Conservation (phyloP, 208 protist genomes). For the Leishmania aethiopica region DNA sequence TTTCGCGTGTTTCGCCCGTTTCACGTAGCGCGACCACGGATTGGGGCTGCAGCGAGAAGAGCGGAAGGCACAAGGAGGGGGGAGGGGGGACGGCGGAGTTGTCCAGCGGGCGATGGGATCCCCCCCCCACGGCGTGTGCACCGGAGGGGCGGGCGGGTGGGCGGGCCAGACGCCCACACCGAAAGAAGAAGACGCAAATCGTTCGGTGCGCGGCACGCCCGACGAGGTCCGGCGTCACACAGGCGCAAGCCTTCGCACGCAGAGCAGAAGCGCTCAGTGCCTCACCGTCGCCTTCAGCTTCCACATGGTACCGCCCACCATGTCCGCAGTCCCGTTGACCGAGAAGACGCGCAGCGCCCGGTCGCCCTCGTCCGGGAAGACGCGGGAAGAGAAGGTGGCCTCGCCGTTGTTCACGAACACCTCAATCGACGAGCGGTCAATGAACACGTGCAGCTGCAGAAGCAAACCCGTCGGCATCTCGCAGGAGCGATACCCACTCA, state of each 20-base stretch:
- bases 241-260: background rate
- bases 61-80: background rate
- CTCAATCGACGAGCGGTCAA: constrained; percentile 60
- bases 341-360: constrained; percentile 43
- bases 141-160: background rate
- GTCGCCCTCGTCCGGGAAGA: constrained; percentile 48
- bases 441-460: constrained; percentile 50
- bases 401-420: constrained; percentile 64
- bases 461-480: constrained; percentile 31
- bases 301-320: constrained; percentile 42
- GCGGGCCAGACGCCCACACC: too few relatives aligned
- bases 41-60: background rate
- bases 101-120: background rate
- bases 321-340: constrained; percentile 36
- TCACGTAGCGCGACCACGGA: background rate
- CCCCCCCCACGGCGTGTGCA: background rate
- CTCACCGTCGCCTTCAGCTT: constrained; percentile 29
- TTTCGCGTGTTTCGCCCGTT: background rate
- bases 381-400: constrained; percentile 37
- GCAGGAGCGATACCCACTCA: constrained; percentile 59
- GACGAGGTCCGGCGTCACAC: background rate
- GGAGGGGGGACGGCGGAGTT: background rate
- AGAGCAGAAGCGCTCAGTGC: background rate
- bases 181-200: background rate
- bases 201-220: background rate